phyloP scores from a whole-genome alignment of 306 rosid genomes.

The Echinosophora koreensis region DNA sequence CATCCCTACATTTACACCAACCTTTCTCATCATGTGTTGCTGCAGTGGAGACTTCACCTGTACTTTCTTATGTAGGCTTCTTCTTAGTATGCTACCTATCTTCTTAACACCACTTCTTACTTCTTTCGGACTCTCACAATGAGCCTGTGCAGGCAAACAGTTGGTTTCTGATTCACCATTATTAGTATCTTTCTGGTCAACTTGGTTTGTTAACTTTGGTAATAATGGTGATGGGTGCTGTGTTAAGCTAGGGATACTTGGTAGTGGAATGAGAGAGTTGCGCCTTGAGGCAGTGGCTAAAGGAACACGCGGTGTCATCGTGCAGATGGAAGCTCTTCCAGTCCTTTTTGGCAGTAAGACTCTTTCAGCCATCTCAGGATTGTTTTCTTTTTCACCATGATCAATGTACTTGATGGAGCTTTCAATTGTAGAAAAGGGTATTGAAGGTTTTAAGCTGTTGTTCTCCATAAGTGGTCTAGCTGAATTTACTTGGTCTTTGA shows the following conservation, averaged over 20 bases:
- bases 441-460: conserved; percentile 54
- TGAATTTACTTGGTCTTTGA: conserved; percentile 64
- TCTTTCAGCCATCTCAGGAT: conserved; percentile 68
- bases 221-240: conserved; percentile 59
- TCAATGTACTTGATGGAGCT: conserved; percentile 66
- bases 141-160: conserved; percentile 58
- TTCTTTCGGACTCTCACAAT: conserved; percentile 76
- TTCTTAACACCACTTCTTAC: conserved; percentile 67
- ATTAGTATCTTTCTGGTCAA: conserved; percentile 59
- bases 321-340: conserved; percentile 81
- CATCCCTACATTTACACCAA: conserved; percentile 83
- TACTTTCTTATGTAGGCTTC: conserved; percentile 75
- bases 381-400: conserved; percentile 84
- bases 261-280: conserved; percentile 88
- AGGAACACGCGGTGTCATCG: conserved; percentile 64
- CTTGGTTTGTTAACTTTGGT: conserved; percentile 55
- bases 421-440: conserved; percentile 64
- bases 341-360: conserved; percentile 65
- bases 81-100: conserved; percentile 71
- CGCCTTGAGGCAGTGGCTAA: conserved; percentile 71
- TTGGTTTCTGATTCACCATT: conserved; percentile 58
- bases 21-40: conserved; percentile 76
- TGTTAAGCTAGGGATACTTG: conserved; percentile 56
- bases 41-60: conserved; percentile 78
- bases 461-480: conserved; percentile 69